Conservation (phyloP, 2,329 filamentous ascomycete species). For the Claviceps pusilla region DNA sequence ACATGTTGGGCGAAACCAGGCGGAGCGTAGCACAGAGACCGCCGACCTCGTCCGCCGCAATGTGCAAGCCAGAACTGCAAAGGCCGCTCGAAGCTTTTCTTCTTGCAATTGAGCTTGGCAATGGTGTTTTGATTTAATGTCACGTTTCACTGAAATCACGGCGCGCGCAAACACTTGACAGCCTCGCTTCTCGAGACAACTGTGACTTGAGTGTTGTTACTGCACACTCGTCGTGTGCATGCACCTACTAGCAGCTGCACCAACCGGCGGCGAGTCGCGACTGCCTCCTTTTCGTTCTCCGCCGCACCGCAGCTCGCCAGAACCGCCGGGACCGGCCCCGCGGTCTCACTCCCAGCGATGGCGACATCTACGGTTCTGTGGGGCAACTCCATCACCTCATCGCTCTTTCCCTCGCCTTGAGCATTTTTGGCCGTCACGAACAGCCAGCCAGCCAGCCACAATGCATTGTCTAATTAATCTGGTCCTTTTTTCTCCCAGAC, state of each 20-base stretch:
- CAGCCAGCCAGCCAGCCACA: neutral
- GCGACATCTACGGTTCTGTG: conserved; percentile 5
- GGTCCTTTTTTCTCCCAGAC: no score
- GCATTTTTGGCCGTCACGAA: neutral
- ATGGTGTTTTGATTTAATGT: no score
- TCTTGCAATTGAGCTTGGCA: no score
- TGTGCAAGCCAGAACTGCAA: no score
- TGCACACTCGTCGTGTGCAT: no score
- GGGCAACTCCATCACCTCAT: conserved; percentile 5
- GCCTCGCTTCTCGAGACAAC: no score
- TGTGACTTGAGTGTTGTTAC: no score
- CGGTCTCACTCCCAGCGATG: conserved; percentile 1
- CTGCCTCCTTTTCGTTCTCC: neutral
- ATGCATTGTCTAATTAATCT: neutral
- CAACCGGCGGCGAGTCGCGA: neutral
- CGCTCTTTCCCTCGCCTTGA: neutral
- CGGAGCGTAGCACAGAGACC: no score
- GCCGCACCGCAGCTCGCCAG: neutral
- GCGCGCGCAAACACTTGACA: no score
- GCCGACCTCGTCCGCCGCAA: neutral
- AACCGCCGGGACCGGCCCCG: neutral
- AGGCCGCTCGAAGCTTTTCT: no score
- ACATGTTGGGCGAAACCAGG: neutral
- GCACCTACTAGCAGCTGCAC: no score
- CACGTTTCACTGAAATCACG: no score